Evolutionary conservation across 139 green algal genomes (phyloP), one percentile per base, ranked within the genome.

Genomic region (Ulvella scutata): DNA sequence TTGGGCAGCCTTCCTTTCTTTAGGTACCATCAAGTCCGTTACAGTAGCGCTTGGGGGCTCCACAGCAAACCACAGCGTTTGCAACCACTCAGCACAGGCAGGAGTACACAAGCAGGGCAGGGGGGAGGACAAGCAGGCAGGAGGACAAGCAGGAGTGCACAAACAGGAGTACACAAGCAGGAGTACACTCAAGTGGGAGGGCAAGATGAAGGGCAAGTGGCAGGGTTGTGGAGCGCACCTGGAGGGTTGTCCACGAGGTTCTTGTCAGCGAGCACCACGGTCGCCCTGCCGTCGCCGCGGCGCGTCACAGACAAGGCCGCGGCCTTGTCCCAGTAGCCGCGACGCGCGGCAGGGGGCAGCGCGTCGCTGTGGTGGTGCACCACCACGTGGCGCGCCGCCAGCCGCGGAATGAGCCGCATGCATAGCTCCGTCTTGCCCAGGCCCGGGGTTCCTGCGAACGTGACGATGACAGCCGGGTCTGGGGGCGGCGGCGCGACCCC

Each of bases 251-350:
- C 51, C 6, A 67, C n/a, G 51, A 88, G 77, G 78, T 88, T 88
- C 80, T 87, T 88, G 76, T 88, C 84, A 31, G 82, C 84, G 29
- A 88, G 62, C 51, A 85, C 80, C 73, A 87, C 44, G 21, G 61
- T 59, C 20, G n/a, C 23, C 10, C 74, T 28, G 21, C 78, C 80
- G 4, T 72, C 73, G 29, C 84, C 84, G 36, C 34, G 9, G 23
- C 33, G 44, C 36, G 73, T 78, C 28, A 80, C 74, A 2, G 78
- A 67, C 2, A 80, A 79, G 3, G 61, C 62, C 0, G 76, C 77
- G 21, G 86, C 79, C 43, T 82, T 72, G 34, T 79, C 59, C 81
- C 80, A 88, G 74, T 83, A 88, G 23, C 76, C 43, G 38, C 62
- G 78, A 43, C 51, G 51, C 20, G 31, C n/a, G 51, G 51, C n/a